Percentiles rank a stretch among this genome's conserved stretches.
Evolutionary conservation across 805 yeast genomes (phyloP).

Genomic region (Saccharomyces kudriavzevii): DNA sequence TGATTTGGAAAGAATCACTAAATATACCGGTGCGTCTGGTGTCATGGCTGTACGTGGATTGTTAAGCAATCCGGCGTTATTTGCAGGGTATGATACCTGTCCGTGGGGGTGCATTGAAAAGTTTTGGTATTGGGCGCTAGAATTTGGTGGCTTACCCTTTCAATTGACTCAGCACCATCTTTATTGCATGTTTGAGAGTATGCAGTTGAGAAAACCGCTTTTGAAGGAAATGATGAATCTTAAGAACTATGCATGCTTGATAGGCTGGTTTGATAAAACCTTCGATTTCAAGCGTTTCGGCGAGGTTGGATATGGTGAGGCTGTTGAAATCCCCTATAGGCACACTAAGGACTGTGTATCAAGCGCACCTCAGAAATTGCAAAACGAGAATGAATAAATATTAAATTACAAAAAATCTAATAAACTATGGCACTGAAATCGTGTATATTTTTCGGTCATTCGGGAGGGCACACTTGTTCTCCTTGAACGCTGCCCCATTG

Average conservation of each 20-base stretch:
- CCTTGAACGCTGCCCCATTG: background rate
- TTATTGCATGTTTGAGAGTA: slow-evolving; percentile 69
- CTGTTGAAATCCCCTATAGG: slow-evolving; percentile 39
- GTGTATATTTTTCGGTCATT: background rate
- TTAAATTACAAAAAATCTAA: background rate
- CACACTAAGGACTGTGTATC: background rate
- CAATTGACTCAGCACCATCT: slow-evolving; percentile 81
- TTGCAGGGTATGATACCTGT: slow-evolving; percentile 61
- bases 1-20: slow-evolving; percentile 58
- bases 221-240: slow-evolving; percentile 58
- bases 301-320: slow-evolving; percentile 61
- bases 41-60: slow-evolving; percentile 94
- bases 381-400: background rate
- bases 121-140: slow-evolving; percentile 69
- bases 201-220: slow-evolving; percentile 38
- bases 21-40: slow-evolving; percentile 74
- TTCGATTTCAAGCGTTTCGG: slow-evolving; percentile 60
- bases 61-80: slow-evolving; percentile 77
- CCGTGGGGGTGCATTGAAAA: slow-evolving; percentile 90
- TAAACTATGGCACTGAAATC: background rate
- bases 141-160: slow-evolving; percentile 73
- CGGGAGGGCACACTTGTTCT: background rate
- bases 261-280: slow-evolving; percentile 73
- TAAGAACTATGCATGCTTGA: slow-evolving; percentile 49
- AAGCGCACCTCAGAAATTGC: background rate